Conservation (phyloP, 2,329 filamentous ascomycete species). For the Ceratocystiopsis sp. region DNA sequence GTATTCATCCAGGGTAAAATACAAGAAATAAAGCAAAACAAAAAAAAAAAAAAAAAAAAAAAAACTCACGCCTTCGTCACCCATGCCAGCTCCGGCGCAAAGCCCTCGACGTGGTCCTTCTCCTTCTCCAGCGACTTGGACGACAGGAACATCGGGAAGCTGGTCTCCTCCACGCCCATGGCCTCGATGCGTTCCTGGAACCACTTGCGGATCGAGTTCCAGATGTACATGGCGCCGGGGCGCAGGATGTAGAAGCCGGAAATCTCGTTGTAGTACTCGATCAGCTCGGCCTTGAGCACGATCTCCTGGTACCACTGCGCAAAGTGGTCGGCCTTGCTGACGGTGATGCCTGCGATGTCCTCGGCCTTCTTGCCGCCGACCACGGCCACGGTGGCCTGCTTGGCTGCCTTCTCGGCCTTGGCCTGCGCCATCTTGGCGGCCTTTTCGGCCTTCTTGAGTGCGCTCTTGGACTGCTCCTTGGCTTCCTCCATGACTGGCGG, state of each 20-base stretch:
- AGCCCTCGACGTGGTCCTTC: slow-evolving; percentile 97
- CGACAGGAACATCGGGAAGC: slow-evolving; percentile 92
- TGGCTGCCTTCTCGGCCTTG: slow-evolving; percentile 45
- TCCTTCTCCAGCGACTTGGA: slow-evolving; percentile 74
- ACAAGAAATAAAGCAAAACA: not conserved
- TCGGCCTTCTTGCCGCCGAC: slow-evolving; percentile 42
- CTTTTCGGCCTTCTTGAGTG: slow-evolving; percentile 50
- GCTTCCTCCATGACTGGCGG: slow-evolving; percentile 10
- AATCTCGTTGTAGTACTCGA: slow-evolving; percentile 88
- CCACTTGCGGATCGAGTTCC: slow-evolving; percentile 49
- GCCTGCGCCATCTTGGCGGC: slow-evolving; percentile 43
- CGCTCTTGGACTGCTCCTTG: slow-evolving; percentile 39
- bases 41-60: slow-evolving; percentile 4
- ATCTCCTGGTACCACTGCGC: slow-evolving; percentile 96
- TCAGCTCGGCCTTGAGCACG: slow-evolving; percentile 89
- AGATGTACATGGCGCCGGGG: slow-evolving; percentile 42
- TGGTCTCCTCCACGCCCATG: slow-evolving; percentile 86
- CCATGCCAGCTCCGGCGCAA: slow-evolving; percentile 83
- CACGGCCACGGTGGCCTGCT: slow-evolving; percentile 33
- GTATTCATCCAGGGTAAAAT: not conserved
- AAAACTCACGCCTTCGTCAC: slow-evolving; percentile 57
- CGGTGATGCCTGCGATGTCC: slow-evolving; percentile 75
- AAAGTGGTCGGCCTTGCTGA: slow-evolving; percentile 73
- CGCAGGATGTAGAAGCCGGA: slow-evolving; percentile 95
- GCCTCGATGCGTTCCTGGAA: slow-evolving; percentile 64